Evolutionary conservation across 2,329 filamentous ascomycete species (phyloP).

Genomic region (Fusarium stilboides): DNA sequence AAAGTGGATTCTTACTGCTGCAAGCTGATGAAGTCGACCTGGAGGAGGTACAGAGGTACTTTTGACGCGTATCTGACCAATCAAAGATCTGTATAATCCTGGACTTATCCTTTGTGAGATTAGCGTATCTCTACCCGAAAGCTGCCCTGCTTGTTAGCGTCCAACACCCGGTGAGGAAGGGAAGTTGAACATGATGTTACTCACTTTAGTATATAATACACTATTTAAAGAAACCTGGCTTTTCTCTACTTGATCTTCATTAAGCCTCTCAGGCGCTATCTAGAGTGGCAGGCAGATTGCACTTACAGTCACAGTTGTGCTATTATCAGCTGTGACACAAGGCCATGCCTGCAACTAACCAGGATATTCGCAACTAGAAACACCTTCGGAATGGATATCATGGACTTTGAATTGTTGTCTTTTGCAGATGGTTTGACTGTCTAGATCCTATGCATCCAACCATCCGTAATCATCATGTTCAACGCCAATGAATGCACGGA

Average conservation of each 20-base stretch:
- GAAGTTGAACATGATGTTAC: too few relatives aligned
- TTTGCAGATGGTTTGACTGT: slow-evolving; percentile 6
- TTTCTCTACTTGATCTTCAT: too few relatives aligned
- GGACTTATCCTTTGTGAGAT: neutral
- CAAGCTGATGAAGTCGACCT: slow-evolving; percentile 32
- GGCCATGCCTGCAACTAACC: neutral
- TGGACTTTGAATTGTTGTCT: neutral
- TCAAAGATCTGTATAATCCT: neutral
- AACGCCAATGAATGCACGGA: slow-evolving; percentile 42
- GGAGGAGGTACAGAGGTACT: slow-evolving; percentile 24
- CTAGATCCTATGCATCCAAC: slow-evolving; percentile 31
- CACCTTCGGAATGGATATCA: neutral
- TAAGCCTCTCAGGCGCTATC: too few relatives aligned
- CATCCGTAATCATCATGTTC: slow-evolving; percentile 15
- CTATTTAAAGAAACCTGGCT: too few relatives aligned
- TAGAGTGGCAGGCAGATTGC: too few relatives aligned
- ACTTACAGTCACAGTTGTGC: too few relatives aligned
- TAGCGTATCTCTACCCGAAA: slow-evolving; percentile 2
- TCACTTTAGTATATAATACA: too few relatives aligned
- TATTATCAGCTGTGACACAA: too few relatives aligned
- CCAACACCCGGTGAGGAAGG: neutral
- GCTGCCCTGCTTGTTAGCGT: slow-evolving; percentile 15
- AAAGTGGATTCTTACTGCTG: slow-evolving; percentile 48
- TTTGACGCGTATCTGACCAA: slow-evolving; percentile 14
- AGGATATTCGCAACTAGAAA: neutral